A percentile compares a stretch with the other conserved stretches of the same genome.
phyloP scores from a whole-genome alignment of 1,284 basidiomycete species.

The Amylostereum areolatum region DNA sequence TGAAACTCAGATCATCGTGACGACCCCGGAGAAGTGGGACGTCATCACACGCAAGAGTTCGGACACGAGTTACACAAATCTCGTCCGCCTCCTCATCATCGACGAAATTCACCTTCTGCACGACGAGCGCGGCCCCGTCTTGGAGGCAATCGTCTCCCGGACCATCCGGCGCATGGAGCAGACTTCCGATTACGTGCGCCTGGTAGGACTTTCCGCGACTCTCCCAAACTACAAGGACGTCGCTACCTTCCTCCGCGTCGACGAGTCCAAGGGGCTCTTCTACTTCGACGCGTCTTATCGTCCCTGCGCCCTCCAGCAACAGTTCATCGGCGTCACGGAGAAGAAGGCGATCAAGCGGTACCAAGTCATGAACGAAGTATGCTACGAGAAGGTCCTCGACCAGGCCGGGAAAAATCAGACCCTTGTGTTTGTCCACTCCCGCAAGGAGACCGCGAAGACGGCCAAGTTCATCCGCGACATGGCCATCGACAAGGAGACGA shows the following conservation, averaged over 20 bases:
- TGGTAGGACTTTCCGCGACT: conserved; percentile 95
- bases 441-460: conserved; percentile 98
- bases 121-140: conserved; percentile 96
- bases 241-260: conserved; percentile 96
- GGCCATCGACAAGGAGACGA: conserved; percentile 95
- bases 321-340: conserved; percentile 97
- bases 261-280: conserved; percentile 87
- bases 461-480: conserved; percentile 92
- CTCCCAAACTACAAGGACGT: conserved; percentile 98
- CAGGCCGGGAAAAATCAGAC: conserved; percentile 97
- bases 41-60: conserved; percentile 98
- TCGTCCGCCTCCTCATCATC: conserved; percentile 95
- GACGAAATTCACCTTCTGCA: conserved; percentile 98
- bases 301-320: conserved; percentile 93
- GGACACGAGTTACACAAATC: conserved; percentile 95
- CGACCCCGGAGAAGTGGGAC: conserved; percentile 99
- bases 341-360: conserved; percentile 99
- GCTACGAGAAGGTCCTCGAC: conserved; percentile 97
- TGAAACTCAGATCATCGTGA: conserved; percentile 98
- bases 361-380: conserved; percentile 98
- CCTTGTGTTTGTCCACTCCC: too few relatives aligned
- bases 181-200: conserved; percentile 86
- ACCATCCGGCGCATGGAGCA: conserved; percentile 96
- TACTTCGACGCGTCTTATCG: conserved; percentile 95
- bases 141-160: conserved; percentile 89